Evolutionary conservation across 164 flowering plant species (phyloP), one percentile per base, ranked within the genome.

Genomic region (Tetracentron sinense): DNA sequence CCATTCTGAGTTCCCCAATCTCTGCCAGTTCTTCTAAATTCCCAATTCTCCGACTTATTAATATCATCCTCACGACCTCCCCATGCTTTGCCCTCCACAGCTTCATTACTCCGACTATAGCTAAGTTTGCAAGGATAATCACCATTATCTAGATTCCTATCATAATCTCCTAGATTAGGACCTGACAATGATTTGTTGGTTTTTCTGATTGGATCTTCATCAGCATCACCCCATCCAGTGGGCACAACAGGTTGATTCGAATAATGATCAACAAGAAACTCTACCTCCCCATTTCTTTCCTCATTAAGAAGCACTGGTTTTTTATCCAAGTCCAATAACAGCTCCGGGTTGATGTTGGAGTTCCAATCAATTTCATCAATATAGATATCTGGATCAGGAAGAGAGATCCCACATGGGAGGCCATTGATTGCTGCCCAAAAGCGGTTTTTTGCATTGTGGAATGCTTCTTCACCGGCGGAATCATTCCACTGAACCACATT

Each of bases 381-480:
- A 63, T 82, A 86, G 5, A 75, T 67, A 59, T 86, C 75, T 0
- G 90, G 89, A 74, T 83, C 78, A 12, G 92, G 92, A 30, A 67
- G 61, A 54, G 85, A 58, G 12, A 69, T 75, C 30, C 75, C 75
- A 60, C 77, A 72, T 7, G 62, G 73, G 20, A 72, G 68, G 30
- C 81, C 82, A 72, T 83, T 79, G 16, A 83, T 71, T 52, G 70
- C 50, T 16, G 83, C 84, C 85, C 84, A 81, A 63, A 74, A 88
- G 3, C 87, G 80, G 6, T 42, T 56, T 67, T 85, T 90, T 0
- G 86, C 92, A 63, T 72, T 79, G 23, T 75, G 65, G 55, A 90
- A 82, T 50, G 94, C 86, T 56, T 83, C 92, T 75, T 84, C 73
- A 42, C 75, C 89, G 21, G 90, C 92, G 16, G 87, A 78, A 56